Evolutionary conservation across 2,329 filamentous ascomycete genomes (phyloP).

Genomic region (Aspergillus quadricinctus): DNA sequence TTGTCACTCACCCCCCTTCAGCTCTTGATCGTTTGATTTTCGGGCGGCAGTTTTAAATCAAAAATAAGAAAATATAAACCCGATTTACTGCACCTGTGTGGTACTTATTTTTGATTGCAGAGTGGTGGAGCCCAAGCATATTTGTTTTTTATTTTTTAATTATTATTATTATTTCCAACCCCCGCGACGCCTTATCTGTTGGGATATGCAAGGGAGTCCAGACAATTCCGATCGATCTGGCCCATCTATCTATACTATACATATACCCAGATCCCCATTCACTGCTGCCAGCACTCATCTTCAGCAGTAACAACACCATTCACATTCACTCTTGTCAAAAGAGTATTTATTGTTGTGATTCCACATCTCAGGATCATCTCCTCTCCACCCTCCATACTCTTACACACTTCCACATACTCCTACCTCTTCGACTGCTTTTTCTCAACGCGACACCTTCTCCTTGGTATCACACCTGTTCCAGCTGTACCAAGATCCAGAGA

Average conservation of each 20-base stretch:
- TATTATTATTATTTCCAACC: slow-evolving; percentile 2
- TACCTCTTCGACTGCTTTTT: background rate
- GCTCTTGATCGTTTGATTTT: slow-evolving; percentile 6
- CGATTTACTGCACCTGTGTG: slow-evolving; percentile 9
- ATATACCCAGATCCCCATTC: slow-evolving; percentile 1
- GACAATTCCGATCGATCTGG: slow-evolving; percentile 22
- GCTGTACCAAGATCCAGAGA: background rate
- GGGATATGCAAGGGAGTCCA: slow-evolving; percentile 25
- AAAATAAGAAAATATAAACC: slow-evolving; percentile 1
- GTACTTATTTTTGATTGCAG: slow-evolving; percentile 15
- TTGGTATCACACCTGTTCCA: background rate
- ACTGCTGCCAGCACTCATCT: slow-evolving; percentile 3
- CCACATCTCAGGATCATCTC: background rate
- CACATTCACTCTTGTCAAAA: slow-evolving; percentile 3
- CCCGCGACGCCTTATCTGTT: slow-evolving; percentile 23
- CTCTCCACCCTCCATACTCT: background rate
- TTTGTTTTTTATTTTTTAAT: slow-evolving; percentile 4
- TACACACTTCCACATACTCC: background rate
- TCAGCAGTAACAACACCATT: background rate
- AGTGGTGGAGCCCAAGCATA: slow-evolving; percentile 9
- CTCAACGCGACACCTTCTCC: background rate
- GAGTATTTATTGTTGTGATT: slow-evolving; percentile 6
- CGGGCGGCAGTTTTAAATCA: background rate
- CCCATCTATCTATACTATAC: slow-evolving; percentile 8
- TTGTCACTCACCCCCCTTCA: slow-evolving; percentile 5